Evolutionary conservation across 371 early-diverging fungal species (phyloP).

Genomic region (Smittium culicis): DNA sequence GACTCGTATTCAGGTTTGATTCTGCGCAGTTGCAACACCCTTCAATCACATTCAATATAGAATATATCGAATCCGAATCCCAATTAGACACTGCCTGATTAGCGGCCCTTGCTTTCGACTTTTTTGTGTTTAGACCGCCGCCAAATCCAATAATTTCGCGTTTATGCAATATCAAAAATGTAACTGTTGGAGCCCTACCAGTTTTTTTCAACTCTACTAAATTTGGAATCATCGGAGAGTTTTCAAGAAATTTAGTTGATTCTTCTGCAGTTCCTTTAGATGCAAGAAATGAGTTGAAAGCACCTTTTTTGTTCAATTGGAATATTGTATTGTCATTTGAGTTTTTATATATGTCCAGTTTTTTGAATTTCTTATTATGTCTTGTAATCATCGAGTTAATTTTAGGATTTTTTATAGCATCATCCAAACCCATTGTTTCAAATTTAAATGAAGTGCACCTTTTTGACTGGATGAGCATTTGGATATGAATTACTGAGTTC

Average conservation of each 20-base stretch:
- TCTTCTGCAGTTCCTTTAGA: not conserved
- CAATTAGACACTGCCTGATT: not conserved
- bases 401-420: not conserved
- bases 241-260: not conserved
- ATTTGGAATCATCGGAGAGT: not conserved
- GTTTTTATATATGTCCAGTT: not conserved
- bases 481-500: constrained; percentile 27
- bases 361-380: not conserved
- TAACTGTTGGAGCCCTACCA: not conserved
- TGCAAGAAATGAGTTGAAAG: too few species aligned
- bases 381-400: not conserved
- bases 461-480: constrained; percentile 28
- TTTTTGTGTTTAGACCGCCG: not conserved
- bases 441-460: constrained; percentile 15
- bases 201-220: not conserved
- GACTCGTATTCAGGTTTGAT: too few species aligned
- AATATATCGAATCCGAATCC: not conserved
- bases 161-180: not conserved
- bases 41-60: not conserved
- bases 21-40: not conserved
- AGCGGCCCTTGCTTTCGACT: not conserved
- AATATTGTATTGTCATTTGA: not conserved
- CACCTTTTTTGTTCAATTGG: too few species aligned
- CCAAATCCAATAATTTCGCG: not conserved
- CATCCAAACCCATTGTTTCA: not conserved